Percentiles rank a stretch among this genome's conserved stretches.
phyloP scores from a whole-genome alignment of 2,329 filamentous ascomycete species.

The Stagonosporopsis tanaceti region DNA sequence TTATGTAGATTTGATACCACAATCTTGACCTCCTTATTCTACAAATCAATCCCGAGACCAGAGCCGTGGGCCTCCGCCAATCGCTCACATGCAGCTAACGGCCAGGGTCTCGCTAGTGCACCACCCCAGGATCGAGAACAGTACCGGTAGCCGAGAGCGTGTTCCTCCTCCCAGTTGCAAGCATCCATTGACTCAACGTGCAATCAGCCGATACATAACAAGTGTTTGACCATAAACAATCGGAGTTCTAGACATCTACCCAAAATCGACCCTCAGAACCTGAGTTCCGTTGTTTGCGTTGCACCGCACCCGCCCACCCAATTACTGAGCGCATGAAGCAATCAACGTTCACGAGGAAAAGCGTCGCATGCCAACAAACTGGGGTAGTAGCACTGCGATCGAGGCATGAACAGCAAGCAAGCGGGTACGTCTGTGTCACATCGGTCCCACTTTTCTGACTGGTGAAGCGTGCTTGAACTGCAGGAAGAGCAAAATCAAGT shows the following conservation, averaged over 20 bases:
- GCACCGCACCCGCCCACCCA: slow-evolving; percentile 11
- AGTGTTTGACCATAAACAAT: background rate
- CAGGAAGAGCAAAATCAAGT: slow-evolving; percentile 73
- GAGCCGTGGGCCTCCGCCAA: background rate
- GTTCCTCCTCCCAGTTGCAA: slow-evolving; percentile 11
- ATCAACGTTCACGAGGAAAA: background rate
- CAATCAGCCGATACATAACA: background rate
- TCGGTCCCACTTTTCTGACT: background rate
- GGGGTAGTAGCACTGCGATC: background rate
- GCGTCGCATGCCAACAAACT: slow-evolving; percentile 6
- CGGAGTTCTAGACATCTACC: background rate
- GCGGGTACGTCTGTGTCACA: slow-evolving; percentile 43
- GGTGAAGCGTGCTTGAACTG: slow-evolving; percentile 66
- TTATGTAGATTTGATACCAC: slow-evolving; percentile 15
- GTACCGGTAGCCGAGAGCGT: background rate
- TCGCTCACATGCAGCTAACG: slow-evolving; percentile 11
- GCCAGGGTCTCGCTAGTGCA: slow-evolving; percentile 10
- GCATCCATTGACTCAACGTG: slow-evolving; percentile 12
- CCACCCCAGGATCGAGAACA: background rate
- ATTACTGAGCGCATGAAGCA: slow-evolving; percentile 8
- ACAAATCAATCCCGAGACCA: background rate
- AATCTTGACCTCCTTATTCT: background rate
- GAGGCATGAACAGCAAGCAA: slow-evolving; percentile 42
- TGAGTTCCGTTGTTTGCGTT: background rate
- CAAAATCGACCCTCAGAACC: background rate